phyloP scores from a whole-genome alignment of 306 rosid species.

The Cicer judaicum region DNA sequence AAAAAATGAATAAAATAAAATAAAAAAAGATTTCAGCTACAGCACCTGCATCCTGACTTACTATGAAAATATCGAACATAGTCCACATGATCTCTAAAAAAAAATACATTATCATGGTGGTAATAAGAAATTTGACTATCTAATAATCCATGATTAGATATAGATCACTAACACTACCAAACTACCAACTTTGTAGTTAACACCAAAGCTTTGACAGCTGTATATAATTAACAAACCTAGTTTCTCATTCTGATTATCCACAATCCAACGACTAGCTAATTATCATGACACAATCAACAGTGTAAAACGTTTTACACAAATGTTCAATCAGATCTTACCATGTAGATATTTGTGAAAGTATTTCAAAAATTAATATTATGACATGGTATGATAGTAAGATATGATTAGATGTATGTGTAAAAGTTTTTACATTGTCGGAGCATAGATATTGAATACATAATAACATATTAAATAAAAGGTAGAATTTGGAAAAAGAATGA shows the following conservation, averaged over 20 bases:
- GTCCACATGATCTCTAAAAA: neutral
- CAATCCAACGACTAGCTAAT: too few species aligned
- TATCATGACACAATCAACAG: neutral
- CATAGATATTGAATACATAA: neutral
- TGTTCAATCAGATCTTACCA: too few species aligned
- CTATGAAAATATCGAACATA: constrained; percentile 16
- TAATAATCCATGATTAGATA: constrained; percentile 21
- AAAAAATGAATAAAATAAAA: neutral
- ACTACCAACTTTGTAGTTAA: constrained; percentile 31
- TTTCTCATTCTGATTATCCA: too few species aligned
- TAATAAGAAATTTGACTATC: neutral
- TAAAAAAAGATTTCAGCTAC: neutral
- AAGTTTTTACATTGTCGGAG: neutral
- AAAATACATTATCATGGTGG: neutral
- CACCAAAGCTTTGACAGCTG: constrained; percentile 25
- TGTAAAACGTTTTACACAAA: too few species aligned
- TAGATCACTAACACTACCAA: constrained; percentile 31
- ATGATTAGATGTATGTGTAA: neutral
- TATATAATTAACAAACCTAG: neutral
- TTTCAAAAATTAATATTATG: neutral
- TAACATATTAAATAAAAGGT: neutral
- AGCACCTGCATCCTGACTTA: constrained; percentile 2
- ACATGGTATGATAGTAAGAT: neutral
- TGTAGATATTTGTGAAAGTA: neutral
- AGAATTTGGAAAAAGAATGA: constrained; percentile 36